Percentiles rank a stretch among this genome's conserved stretches.
phyloP scores from a whole-genome alignment of 306 rosid genomes.

The Lotus japonicus region DNA sequence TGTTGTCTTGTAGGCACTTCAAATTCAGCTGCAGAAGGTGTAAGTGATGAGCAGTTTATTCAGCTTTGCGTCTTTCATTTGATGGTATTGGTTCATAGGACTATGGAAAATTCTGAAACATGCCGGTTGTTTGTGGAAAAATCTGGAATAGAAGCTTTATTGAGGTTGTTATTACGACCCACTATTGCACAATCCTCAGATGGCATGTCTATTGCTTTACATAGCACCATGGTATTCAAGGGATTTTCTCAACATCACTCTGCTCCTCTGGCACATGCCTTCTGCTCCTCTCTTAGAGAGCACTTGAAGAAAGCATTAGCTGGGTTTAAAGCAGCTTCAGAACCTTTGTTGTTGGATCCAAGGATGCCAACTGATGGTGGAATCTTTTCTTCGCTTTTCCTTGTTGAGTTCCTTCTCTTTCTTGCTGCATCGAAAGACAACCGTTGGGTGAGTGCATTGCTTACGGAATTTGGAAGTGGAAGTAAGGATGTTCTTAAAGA shows the following conservation, averaged over 20 bases:
- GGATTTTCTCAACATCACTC: conserved; percentile 98
- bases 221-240: conserved; percentile 97
- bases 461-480: conserved; percentile 86
- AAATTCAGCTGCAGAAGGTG: conserved; percentile 59
- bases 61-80: conserved; percentile 79
- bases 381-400: conserved; percentile 69
- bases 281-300: conserved; percentile 75
- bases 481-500: conserved; percentile 88
- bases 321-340: conserved; percentile 58
- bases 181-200: conserved; percentile 82
- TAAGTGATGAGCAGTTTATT: conserved; percentile 69
- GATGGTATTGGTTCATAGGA: conserved; percentile 92
- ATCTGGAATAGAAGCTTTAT: conserved; percentile 82
- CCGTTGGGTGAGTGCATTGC: conserved; percentile 89
- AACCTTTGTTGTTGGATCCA: conserved; percentile 71
- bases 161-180: conserved; percentile 75
- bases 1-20: conserved; percentile 47
- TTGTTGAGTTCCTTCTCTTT: conserved; percentile 91
- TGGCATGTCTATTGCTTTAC: conserved; percentile 92
- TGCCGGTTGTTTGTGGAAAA: conserved; percentile 96
- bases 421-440: conserved; percentile 97
- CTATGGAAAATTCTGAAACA: conserved; percentile 95
- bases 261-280: conserved; percentile 76
- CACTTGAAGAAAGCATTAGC: conserved; percentile 78
- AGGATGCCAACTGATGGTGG: conserved; percentile 55